phyloP scores from a whole-genome alignment of 2,329 filamentous ascomycete genomes.

The Chalaropsis thielavioides region DNA sequence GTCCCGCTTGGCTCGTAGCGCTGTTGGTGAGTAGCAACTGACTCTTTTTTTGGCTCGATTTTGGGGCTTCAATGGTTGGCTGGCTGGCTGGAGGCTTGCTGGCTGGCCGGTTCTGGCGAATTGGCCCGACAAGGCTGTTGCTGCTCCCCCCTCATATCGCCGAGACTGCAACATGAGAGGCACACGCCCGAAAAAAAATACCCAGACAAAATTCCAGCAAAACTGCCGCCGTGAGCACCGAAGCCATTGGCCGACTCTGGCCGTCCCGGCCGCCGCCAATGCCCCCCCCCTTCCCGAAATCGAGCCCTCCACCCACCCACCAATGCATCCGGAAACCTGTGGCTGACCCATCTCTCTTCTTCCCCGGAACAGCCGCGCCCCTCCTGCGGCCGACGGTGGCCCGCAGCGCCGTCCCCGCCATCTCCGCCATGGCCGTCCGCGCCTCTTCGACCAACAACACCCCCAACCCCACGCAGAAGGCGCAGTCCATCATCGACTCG shows the following conservation, averaged over 20 bases:
- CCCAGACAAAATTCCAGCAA: not conserved
- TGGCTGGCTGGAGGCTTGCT: not conserved
- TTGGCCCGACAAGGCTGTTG: not conserved
- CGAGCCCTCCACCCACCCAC: not conserved
- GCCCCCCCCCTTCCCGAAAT: not conserved
- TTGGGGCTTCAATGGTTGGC: not conserved
- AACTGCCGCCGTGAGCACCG: not conserved
- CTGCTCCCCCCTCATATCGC: not conserved
- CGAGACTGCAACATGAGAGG: not conserved
- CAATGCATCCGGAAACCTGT: not conserved
- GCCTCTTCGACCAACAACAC: constrained; percentile 50
- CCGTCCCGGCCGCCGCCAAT: not conserved
- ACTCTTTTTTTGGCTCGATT: not conserved
- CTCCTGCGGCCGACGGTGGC: constrained; percentile 73
- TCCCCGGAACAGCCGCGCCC: constrained; percentile 54
- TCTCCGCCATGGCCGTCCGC: constrained; percentile 49
- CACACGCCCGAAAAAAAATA: not conserved
- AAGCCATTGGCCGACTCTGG: not conserved
- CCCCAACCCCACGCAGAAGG: constrained; percentile 91
- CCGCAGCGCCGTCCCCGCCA: constrained; percentile 58
- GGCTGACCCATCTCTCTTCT: constrained; percentile 11
- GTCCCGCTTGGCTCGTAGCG: constrained; percentile 91
- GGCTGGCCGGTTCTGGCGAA: not conserved
- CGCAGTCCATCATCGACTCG: constrained; percentile 84
- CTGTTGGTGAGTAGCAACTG: constrained; percentile 60